These are phyloP conservation scores for Lipomyces japonicus DNA, from an alignment of 805 yeast species.

Conservation along the genomic window DNA sequence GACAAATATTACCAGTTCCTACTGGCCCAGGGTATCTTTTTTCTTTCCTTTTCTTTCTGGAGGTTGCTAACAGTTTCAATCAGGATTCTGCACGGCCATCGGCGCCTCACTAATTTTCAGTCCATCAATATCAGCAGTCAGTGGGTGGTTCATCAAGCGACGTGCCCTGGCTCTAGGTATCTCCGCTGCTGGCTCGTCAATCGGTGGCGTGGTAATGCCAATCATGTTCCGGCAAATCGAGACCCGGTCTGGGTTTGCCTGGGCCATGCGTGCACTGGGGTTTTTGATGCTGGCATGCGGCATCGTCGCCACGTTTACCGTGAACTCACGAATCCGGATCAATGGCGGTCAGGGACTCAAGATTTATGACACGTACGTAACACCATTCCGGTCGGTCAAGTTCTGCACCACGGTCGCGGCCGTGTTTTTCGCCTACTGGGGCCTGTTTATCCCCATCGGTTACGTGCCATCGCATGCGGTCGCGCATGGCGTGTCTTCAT, in stretches of 20 bases:
- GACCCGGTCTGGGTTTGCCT: conserved; percentile 38
- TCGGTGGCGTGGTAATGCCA: conserved; percentile 51
- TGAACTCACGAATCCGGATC: conserved; percentile 31
- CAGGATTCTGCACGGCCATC: conserved; percentile 33
- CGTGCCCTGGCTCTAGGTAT: conserved; percentile 47
- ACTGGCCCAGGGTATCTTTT: conserved; percentile 49
- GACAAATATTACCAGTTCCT: conserved; percentile 49
- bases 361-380: conserved; percentile 14
- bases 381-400: conserved; percentile 31
- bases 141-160: conserved; percentile 46
- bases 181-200: conserved; percentile 49
- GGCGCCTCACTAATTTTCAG: conserved; percentile 15
- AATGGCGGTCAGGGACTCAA: conserved; percentile 4
- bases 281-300: conserved; percentile 41
- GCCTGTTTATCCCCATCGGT: conserved; percentile 36
- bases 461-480: conserved; percentile 35
- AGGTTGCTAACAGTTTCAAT: conserved; percentile 33
- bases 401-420: conserved; percentile 32
- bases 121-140: conserved; percentile 41
- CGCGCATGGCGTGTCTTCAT: conserved; percentile 23
- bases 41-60: conserved; percentile 45
- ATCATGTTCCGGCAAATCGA: conserved; percentile 44
- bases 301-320: conserved; percentile 27
- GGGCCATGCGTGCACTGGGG: conserved; percentile 52
- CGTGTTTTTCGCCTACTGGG: conserved; percentile 33